Percentiles rank a stretch among this genome's conserved stretches.
These are phyloP conservation scores for Zangia roseola DNA, from an alignment of 768 basidiomycete genomes.

Conservation along the genomic window DNA sequence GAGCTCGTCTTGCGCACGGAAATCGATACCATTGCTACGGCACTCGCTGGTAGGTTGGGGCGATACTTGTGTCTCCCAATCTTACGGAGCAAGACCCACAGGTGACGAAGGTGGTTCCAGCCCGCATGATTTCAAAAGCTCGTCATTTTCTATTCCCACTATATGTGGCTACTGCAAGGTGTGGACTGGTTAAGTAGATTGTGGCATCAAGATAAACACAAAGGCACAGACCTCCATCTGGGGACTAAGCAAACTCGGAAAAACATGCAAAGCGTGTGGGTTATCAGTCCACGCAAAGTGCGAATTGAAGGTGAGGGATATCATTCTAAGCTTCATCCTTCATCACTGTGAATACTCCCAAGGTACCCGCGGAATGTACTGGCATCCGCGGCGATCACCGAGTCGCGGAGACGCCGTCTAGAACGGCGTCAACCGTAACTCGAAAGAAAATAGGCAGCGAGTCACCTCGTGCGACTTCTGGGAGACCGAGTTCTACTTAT, in stretches of 20 bases:
- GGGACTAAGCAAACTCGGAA: slow-evolving; percentile 86
- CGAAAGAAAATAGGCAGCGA: slow-evolving; percentile 28
- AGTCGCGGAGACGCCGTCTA: slow-evolving; percentile 26
- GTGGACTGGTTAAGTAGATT: slow-evolving; percentile 10
- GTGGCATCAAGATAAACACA: slow-evolving; percentile 3
- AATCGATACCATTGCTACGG: slow-evolving; percentile 54
- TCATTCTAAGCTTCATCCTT: not conserved
- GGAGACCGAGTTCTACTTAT: slow-evolving; percentile 1
- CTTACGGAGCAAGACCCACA: slow-evolving; percentile 30
- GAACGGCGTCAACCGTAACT: slow-evolving; percentile 35
- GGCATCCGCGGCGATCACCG: slow-evolving; percentile 28
- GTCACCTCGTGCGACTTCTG: slow-evolving; percentile 7
- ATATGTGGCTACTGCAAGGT: slow-evolving; percentile 83
- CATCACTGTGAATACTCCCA: slow-evolving; percentile 7
- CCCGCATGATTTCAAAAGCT: slow-evolving; percentile 81
- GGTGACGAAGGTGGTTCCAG: slow-evolving; percentile 70
- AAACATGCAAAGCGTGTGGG: slow-evolving; percentile 76
- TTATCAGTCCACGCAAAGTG: slow-evolving; percentile 83
- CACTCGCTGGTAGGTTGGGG: slow-evolving; percentile 57
- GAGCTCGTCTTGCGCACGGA: slow-evolving; percentile 62
- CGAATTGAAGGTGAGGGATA: slow-evolving; percentile 67
- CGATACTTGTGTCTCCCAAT: not conserved
- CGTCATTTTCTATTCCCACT: slow-evolving; percentile 84
- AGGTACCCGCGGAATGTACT: slow-evolving; percentile 76
- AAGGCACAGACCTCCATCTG: slow-evolving; percentile 69